Base-by-base conservation (phyloP, 2,329 filamentous ascomycete genomes). In the Ophidiomyces ophidiicola region DNA sequence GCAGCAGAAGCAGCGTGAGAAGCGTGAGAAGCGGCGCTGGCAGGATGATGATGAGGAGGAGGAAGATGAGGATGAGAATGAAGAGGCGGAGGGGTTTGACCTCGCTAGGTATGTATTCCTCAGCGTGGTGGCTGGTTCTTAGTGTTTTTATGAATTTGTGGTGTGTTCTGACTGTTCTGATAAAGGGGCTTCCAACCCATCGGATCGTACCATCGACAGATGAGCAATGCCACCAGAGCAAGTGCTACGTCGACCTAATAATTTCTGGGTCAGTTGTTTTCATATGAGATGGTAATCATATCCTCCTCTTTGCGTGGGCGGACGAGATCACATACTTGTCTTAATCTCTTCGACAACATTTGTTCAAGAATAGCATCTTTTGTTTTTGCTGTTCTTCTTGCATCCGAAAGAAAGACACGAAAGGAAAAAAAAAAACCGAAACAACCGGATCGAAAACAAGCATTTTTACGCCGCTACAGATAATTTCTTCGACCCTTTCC, bases 121-220 rank as follows among this genome's bases (percentile, higher is more conserved):
- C 24, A 6, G 7, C 7, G 7, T 7, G 7, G 24, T 17, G 8
- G 8, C 24, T 8, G 25, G 24, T 12, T 14, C 45, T 35, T 25
- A 15, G 31, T 26, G 30, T 39, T 41, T 32, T 37, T 24, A 31
- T 24, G 7, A 3, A 6, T 18, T 15, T 12, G 10, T 23, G 28
- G 17, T 26, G 18, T 23, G 32, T 24, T 10, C 45, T 52, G 37
- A 46, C 45, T 15, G 34, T 37, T 47, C 15, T 32, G 38, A 7
- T 6, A 12, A 46, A 67, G 63, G 44, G 64, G 64, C 11, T 68
- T 68, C 46, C 63, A 66, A 51, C 63, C 64, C n/a, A 68, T 68
- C 39, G 60, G 63, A 10, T 61, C 61, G 4, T 65, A 63, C 42
- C 62, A 65, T 54, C 59, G 57, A 34, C 61, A 65, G 44, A 44